A percentile compares a stretch with the other conserved stretches of the same genome.
Evolutionary conservation across 306 rosid species (phyloP).

Genomic region (Trifolium subterraneum): DNA sequence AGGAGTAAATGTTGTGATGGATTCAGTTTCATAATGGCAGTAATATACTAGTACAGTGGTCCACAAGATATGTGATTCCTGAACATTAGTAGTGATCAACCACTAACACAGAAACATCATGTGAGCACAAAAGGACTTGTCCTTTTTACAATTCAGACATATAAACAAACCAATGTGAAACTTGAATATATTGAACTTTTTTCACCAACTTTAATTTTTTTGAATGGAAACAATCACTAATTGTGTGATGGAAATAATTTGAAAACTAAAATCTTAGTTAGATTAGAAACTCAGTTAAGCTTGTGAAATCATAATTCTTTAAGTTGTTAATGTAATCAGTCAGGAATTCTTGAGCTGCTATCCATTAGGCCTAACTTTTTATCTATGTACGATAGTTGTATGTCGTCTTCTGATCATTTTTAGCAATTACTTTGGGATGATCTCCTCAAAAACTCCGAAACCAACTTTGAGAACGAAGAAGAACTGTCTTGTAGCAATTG

Average conservation of each 20-base stretch:
- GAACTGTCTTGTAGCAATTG: conserved; percentile 61
- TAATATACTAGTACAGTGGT: no score
- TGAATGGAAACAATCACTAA: neutral
- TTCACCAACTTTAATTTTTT: neutral
- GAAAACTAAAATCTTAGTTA: neutral
- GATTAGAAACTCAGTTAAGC: conserved; percentile 1
- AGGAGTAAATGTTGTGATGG: no score
- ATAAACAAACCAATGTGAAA: neutral
- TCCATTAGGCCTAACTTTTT: conserved; percentile 3
- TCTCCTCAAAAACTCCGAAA: conserved; percentile 73
- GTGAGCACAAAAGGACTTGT: neutral
- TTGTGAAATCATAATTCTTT: conserved; percentile 25
- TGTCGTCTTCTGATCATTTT: conserved; percentile 18
- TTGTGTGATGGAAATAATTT: neutral
- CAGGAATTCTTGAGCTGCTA: conserved; percentile 6
- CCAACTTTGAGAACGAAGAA: conserved; percentile 86
- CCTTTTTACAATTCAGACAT: neutral
- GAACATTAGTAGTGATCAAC: no score
- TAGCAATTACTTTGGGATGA: conserved; percentile 51
- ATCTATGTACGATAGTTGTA: neutral
- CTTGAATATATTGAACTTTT: neutral
- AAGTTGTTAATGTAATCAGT: conserved; percentile 15
- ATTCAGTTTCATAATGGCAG: no score
- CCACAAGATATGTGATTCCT: no score
- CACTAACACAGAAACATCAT: no score